Percentiles rank a stretch among this genome's conserved stretches.
phyloP scores from a whole-genome alignment of 2,329 filamentous ascomycete species.

The Trichoderma arundinaceum region DNA sequence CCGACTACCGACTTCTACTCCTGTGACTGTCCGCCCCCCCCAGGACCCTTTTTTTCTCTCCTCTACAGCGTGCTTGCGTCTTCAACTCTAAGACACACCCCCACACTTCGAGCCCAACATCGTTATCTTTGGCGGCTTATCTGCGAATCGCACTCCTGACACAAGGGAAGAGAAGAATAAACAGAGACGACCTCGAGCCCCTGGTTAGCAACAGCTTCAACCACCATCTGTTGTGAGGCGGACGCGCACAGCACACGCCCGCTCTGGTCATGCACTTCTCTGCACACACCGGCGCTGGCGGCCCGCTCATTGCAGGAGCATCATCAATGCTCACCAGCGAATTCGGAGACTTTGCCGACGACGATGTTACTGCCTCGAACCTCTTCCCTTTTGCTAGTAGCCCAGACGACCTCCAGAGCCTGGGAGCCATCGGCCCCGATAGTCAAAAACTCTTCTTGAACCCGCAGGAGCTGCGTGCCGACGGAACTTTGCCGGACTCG shows the following conservation, averaged over 20 bases:
- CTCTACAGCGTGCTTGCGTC: not conserved
- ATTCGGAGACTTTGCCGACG: conserved; percentile 48
- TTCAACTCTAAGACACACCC: conserved; percentile 19
- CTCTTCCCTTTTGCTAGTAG: conserved; percentile 47
- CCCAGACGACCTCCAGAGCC: conserved; percentile 46
- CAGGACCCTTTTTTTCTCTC: conserved; percentile 20
- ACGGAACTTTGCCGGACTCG: conserved; percentile 50
- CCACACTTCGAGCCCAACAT: conserved; percentile 20
- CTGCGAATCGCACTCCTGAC: conserved; percentile 21
- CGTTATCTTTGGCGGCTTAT: conserved; percentile 16
- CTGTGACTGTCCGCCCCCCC: not conserved
- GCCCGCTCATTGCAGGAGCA: conserved; percentile 49
- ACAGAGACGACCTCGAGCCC: not conserved
- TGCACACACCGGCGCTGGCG: conserved; percentile 42
- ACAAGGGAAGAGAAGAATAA: conserved; percentile 10
- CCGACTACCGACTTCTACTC: not conserved
- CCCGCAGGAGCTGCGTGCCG: conserved; percentile 43
- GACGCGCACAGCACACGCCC: conserved; percentile 32
- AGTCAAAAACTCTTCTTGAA: conserved; percentile 44
- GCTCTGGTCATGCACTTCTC: conserved; percentile 46
- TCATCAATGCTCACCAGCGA: conserved; percentile 46
- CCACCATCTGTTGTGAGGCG: conserved; percentile 31
- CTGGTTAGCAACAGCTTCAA: conserved; percentile 9
- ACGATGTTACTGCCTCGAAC: conserved; percentile 44
- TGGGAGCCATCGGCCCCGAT: conserved; percentile 41